Base-by-base conservation (phyloP, 805 yeast genomes). In the Ogataea paraovalis region DNA sequence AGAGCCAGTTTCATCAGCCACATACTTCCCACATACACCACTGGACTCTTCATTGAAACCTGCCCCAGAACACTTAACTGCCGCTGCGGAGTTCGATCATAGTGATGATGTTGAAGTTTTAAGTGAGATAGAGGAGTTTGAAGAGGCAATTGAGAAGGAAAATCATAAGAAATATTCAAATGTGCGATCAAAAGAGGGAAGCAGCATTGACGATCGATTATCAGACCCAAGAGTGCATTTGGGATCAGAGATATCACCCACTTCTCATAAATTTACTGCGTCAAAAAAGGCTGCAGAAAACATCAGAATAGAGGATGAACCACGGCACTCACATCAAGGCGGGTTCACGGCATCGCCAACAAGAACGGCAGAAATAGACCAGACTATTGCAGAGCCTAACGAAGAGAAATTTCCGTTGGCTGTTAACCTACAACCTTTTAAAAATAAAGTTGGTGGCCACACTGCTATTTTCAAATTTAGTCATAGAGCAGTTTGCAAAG, bases 391-490 rank as follows among this genome's bases (percentile, higher is more conserved):
- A 33, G 25, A 16, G 0, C 14, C 42, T 14, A 38, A 43, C 1
- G 45, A 65, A 9, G 65, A 68, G 6, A 69, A 72, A 37, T 85
- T 73, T 54, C 86, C 90, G 2, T 67, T 89, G 27, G 87, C 96
- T 1, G 96, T 91, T 1, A 97, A 92, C 63, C 69, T 92, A 49
- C 80, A 87, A 45, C 98, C 98, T 1, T 92, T 91, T 68, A 83
- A 84, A 47, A 90, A 94, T 62, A 90, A 87, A 61, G 98, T 94
- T 20, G 99, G 99, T 7, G 99, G 99, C 0, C 99, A 94, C 64
- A 92, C 97, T 0, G 97, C 97, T 1, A 90, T 94, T 32, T 94
- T 92, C 70, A 79, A 92, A 54, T 94, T 94, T 62, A 85, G 96
- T 4, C 87, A 83, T 56, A 74, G 87, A 49, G 98, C 97, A 0